A percentile compares a stretch with the other conserved stretches of the same genome.
phyloP scores from a whole-genome alignment of 2,329 filamentous ascomycete genomes.

The Xylaria sp. region DNA sequence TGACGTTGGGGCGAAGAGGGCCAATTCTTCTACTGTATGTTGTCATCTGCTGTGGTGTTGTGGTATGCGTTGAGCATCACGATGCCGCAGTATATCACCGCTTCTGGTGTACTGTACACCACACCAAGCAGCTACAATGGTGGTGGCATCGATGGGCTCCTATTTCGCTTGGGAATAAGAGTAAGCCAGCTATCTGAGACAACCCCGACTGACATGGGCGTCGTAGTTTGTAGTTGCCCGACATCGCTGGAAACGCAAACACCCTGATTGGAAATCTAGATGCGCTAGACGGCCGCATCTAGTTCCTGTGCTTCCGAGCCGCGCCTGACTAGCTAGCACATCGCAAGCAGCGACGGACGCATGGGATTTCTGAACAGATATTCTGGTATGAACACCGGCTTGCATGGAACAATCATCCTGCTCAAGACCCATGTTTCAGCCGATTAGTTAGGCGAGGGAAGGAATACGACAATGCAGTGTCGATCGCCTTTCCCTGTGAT shows the following conservation, averaged over 20 bases:
- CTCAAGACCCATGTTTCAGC: conserved; percentile 2
- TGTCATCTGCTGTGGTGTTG: conserved; percentile 21
- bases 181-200: conserved; percentile 9
- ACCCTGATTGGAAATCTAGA: conserved; percentile 17
- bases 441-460: not conserved
- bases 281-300: conserved; percentile 6
- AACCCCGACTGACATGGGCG: not conserved
- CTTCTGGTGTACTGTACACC: conserved; percentile 9
- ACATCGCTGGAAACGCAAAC: conserved; percentile 10
- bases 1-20: conserved; percentile 18
- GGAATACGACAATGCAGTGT: not conserved
- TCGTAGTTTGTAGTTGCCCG: not conserved
- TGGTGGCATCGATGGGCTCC: conserved; percentile 7
- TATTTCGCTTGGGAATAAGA: conserved; percentile 1
- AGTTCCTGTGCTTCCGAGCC: conserved; percentile 14
- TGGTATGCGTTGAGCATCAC: conserved; percentile 8
- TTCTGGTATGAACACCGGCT: not conserved
- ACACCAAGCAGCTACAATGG: not conserved
- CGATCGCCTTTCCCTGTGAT: conserved; percentile 6
- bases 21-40: conserved; percentile 13
- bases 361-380: not conserved
- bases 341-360: not conserved
- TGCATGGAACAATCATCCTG: not conserved
- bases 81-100: conserved; percentile 18
- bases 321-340: not conserved